Conservation (phyloP, 2,329 filamentous ascomycete genomes). For the Botrytis fragariae region DNA sequence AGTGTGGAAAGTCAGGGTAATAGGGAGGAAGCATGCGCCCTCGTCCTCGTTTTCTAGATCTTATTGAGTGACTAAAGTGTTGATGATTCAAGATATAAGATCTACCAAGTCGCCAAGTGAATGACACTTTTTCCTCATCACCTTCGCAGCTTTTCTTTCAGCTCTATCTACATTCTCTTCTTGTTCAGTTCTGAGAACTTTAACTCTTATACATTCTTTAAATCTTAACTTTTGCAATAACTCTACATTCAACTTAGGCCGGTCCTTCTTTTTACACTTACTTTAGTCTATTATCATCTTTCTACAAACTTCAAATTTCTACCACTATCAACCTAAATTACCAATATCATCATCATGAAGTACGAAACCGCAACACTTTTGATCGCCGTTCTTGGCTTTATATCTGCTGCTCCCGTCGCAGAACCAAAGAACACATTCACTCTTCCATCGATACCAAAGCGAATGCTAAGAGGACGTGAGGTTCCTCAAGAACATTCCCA, state of each 20-base stretch:
- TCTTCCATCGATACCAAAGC: constrained; percentile 28
- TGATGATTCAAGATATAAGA: constrained; percentile 32
- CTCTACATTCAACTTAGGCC: constrained; percentile 31
- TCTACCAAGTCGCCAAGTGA: constrained; percentile 19
- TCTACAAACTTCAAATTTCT: constrained; percentile 24
- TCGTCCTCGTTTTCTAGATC: constrained; percentile 24
- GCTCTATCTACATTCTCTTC: constrained; percentile 35
- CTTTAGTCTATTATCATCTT: background rate
- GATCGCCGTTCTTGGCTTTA: constrained; percentile 35
- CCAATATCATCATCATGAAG: constrained; percentile 37
- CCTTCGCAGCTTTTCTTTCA: constrained; percentile 34
- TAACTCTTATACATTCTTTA: constrained; percentile 37
- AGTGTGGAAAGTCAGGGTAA: background rate
- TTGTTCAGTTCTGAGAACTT: constrained; percentile 38
- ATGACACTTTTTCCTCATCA: constrained; percentile 28
- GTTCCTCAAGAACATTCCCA: constrained; percentile 59
- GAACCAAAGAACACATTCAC: constrained; percentile 30
- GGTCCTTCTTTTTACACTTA: constrained; percentile 29
- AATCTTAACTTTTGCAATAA: constrained; percentile 9
- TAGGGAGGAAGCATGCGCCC: background rate
- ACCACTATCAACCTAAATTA: constrained; percentile 22
- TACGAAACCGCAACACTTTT: constrained; percentile 35
- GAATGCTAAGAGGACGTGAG: constrained; percentile 44
- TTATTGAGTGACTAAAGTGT: constrained; percentile 7
- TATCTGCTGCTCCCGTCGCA: constrained; percentile 34